A percentile compares a stretch with the other conserved stretches of the same genome.
Conservation (phyloP, 2,329 filamentous ascomycete species). For the Fusarium sp. region DNA sequence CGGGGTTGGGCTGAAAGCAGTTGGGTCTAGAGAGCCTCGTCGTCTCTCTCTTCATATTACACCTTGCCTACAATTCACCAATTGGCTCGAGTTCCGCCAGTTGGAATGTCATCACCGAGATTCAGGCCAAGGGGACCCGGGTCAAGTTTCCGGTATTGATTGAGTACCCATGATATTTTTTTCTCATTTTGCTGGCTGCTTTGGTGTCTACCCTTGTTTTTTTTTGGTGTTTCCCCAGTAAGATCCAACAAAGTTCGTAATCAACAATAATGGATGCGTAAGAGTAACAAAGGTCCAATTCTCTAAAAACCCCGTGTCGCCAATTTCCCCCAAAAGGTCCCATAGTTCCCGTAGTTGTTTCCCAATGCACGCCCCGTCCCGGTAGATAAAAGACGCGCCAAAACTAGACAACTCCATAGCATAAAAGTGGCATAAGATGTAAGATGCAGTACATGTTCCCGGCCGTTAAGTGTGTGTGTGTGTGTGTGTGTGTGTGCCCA, state of each 20-base stretch:
- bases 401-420: constrained; percentile 8
- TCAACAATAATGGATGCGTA: not conserved
- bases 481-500: not conserved
- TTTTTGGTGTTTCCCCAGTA: not conserved
- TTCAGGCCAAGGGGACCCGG: not conserved
- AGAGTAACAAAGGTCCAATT: not conserved
- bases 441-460: constrained; percentile 24
- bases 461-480: constrained; percentile 20
- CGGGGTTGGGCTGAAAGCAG: not conserved
- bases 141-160: not conserved
- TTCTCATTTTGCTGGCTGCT: not conserved
- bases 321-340: constrained; percentile 8
- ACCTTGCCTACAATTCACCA: not conserved
- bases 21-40: not conserved
- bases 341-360: not conserved
- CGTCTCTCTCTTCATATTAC: not conserved
- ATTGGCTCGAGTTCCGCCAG: not conserved
- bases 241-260: not conserved
- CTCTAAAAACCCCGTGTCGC: constrained; percentile 27
- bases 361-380: constrained; percentile 21
- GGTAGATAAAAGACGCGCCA: not conserved
- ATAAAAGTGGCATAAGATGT: constrained; percentile 1
- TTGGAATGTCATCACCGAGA: constrained; percentile 7
- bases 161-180: not conserved
- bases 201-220: not conserved